Base-by-base conservation (phyloP, 1,284 basidiomycete genomes). In the Cryptococcus sp. region DNA sequence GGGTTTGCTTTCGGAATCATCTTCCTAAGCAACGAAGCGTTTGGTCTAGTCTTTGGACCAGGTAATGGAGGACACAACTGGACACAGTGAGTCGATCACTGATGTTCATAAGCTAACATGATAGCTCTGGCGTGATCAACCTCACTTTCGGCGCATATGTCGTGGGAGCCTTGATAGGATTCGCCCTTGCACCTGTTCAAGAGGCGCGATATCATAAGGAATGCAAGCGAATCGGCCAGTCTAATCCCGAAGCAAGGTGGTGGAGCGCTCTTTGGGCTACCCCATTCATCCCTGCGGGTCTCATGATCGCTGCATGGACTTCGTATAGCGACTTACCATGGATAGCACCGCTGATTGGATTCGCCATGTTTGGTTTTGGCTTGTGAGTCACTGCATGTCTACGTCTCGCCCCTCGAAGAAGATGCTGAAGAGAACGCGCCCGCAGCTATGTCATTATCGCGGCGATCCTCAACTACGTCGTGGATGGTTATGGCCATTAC, bases 241-340 rank as follows among this genome's bases (percentile, higher is more conserved):
- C 61, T 19, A 60, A 66, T 50, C 65, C 72, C 3, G 72, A 74
- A 55, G 66, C 68, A 11, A 55, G 72, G 38, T 69, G 70, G 70
- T 68, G 66, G 62, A 60, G 54, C 17, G 55, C 66, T 15, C 52
- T 66, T 1, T 66, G 67, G 62, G 70, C 61, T 7, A 70, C 68
- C 15, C 63, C 64, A 8, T 59, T 69, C 48, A 65, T 71, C 15
- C 72, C 72, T 11, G 40, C 69, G 19, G 70, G 72, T 3, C 55
- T 74, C n/a, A 68, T 73, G 58, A 59, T 74, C 45, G 69, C 68
- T 6, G 69, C 72, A 11, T 73, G 70, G 70, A 74, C 70, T 10
- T 66, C 61, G 38, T 70, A 69, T 50, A 49, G 58, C 25, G 37
- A 52, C 19, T 41, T 73, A 20, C 62, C 61, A 10, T 71, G 59